Evolutionary conservation across 2,329 filamentous ascomycete species (phyloP).

Genomic region (Hypocreales sp.): DNA sequence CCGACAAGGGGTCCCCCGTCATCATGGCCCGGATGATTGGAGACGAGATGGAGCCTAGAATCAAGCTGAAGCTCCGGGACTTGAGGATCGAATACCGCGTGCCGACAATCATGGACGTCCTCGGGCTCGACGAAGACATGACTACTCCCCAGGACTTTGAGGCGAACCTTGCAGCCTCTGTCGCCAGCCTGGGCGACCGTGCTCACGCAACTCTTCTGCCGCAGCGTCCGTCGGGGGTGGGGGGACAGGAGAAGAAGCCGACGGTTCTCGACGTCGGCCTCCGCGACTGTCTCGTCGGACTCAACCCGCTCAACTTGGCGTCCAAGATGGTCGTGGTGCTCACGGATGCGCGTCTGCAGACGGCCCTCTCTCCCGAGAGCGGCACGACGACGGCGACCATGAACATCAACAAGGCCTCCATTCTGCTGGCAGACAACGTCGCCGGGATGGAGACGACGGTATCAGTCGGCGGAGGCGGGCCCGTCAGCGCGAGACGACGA

Average conservation of each 20-base stretch:
- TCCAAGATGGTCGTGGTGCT: conserved; percentile 71
- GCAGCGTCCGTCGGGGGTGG: conserved; percentile 4
- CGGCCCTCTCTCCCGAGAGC: conserved; percentile 50
- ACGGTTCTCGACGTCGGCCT: conserved; percentile 61
- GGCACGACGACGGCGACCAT: conserved; percentile 47
- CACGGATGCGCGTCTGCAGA: conserved; percentile 59
- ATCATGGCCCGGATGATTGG: conserved; percentile 83
- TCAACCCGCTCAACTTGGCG: conserved; percentile 62
- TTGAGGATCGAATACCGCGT: conserved; percentile 81
- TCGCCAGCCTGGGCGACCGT: conserved; percentile 59
- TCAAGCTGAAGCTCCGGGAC: conserved; percentile 80
- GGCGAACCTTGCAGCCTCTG: conserved; percentile 59
- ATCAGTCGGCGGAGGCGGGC: conserved; percentile 1
- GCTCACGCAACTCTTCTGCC: conserved; percentile 31
- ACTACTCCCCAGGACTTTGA: conserved; percentile 58
- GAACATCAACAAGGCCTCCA: conserved; percentile 62
- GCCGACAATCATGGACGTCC: conserved; percentile 63
- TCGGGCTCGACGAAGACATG: conserved; percentile 50
- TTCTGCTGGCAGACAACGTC: conserved; percentile 71
- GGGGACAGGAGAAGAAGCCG: conserved; percentile 15
- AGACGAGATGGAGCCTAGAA: conserved; percentile 81
- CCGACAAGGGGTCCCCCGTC: conserved; percentile 27
- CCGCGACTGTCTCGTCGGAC: conserved; percentile 64
- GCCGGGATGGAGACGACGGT: conserved; percentile 12
- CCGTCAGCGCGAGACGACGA: conserved; percentile 9